These are phyloP conservation scores for Sporisorium sorghi DNA, from an alignment of 1,284 basidiomycete genomes.

Conservation along the genomic window DNA sequence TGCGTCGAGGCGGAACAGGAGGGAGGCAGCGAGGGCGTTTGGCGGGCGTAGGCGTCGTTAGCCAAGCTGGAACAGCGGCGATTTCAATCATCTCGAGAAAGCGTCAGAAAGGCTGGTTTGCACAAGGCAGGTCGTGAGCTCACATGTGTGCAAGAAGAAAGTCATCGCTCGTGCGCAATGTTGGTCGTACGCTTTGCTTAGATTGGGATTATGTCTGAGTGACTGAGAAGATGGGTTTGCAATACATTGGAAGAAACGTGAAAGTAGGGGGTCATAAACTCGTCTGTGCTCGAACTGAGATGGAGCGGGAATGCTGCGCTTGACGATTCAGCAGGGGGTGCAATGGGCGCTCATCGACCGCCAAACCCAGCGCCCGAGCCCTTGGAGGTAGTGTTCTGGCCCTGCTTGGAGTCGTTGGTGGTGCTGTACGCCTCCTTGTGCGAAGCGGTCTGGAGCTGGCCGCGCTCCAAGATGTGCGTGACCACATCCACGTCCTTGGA, in stretches of 20 bases:
- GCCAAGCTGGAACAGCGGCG: background rate
- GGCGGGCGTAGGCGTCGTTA: conserved; percentile 4
- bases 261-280: background rate
- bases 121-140: too few relatives aligned
- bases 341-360: conserved; percentile 46
- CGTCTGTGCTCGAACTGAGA: too few relatives aligned
- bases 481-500: conserved; percentile 68
- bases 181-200: background rate
- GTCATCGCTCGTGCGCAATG: background rate
- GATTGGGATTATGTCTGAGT: background rate
- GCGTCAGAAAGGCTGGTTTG: background rate
- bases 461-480: conserved; percentile 64
- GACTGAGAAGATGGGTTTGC: background rate
- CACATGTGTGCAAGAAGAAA: background rate
- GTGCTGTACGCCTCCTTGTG: conserved; percentile 58
- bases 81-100: background rate
- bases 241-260: background rate
- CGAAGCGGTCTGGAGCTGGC: conserved; percentile 58
- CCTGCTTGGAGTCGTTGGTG: conserved; percentile 59
- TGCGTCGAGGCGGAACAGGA: conserved; percentile 53
- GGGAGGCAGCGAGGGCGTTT: conserved; percentile 50
- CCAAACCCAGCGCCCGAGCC: conserved; percentile 47
- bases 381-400: conserved; percentile 36
- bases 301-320: too few relatives aligned
- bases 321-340: too few relatives aligned